Evolutionary conservation across 768 basidiomycete genomes (phyloP).

Genomic region (Sistotremastrum suecicum): DNA sequence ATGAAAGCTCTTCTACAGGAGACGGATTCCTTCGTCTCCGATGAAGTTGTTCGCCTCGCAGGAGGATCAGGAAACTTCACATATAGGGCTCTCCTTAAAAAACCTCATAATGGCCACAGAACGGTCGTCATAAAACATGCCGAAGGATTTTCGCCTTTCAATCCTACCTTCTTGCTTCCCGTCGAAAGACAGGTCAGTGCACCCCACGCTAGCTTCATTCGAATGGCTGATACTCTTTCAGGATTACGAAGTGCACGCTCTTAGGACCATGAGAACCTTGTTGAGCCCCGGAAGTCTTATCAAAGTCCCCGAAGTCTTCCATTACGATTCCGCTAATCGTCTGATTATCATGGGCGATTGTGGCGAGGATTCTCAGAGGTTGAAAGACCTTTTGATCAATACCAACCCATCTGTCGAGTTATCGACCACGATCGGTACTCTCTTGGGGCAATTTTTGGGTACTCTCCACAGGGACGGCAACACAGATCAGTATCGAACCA

Average conservation of each 20-base stretch:
- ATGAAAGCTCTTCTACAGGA: too few species aligned
- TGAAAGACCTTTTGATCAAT: slow-evolving; percentile 28
- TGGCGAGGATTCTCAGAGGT: slow-evolving; percentile 23
- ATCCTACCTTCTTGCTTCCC: slow-evolving; percentile 16
- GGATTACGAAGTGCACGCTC: slow-evolving; percentile 32
- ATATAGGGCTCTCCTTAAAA: slow-evolving; percentile 35
- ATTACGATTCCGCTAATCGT: slow-evolving; percentile 32
- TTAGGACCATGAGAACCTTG: slow-evolving; percentile 27
- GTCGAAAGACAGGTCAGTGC: slow-evolving; percentile 37
- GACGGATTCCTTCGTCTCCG: too few species aligned
- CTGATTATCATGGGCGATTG: slow-evolving; percentile 53
- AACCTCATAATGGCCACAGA: slow-evolving; percentile 24
- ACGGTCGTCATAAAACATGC: slow-evolving; percentile 50
- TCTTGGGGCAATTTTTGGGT: slow-evolving; percentile 42
- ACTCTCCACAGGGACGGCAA: slow-evolving; percentile 35
- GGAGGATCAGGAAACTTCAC: slow-evolving; percentile 45
- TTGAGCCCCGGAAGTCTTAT: slow-evolving; percentile 23
- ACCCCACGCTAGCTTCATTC: background rate
- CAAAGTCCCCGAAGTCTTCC: slow-evolving; percentile 33
- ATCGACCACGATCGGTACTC: slow-evolving; percentile 32
- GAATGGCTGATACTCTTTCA: slow-evolving; percentile 7
- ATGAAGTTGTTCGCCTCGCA: slow-evolving; percentile 21
- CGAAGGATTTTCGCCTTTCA: slow-evolving; percentile 24
- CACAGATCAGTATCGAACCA: slow-evolving; percentile 10
- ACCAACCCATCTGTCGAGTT: slow-evolving; percentile 14